Evolutionary conservation across 2,329 filamentous ascomycete genomes (phyloP), one percentile per base, ranked within the genome.

Genomic region (Fusarium oligoseptatum): DNA sequence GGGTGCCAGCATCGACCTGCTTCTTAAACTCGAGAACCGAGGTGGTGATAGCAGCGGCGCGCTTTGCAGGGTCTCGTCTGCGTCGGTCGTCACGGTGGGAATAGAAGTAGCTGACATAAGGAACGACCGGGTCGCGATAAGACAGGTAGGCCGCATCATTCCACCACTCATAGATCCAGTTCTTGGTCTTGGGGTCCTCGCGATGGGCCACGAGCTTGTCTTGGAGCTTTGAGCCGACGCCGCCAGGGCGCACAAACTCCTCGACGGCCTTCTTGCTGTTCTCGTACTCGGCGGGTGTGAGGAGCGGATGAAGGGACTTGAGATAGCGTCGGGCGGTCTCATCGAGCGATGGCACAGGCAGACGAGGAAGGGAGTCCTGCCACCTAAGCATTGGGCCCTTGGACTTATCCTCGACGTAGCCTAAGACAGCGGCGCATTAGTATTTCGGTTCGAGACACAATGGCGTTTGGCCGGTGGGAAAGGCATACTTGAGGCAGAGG

Each of bases 81-180:
- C 92, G 90, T 77, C 94, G 92, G 85, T 99, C 97, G 84, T 99
- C 97, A 77, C 95, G 92, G 87, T 98, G 96, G 65, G 95, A 98
- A 88, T 99, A 99, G 87, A 99, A 99, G 90, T 99, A 99, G 84
- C 95, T 98, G 80, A 99, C 97, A 82, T 98, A 99, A 71, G 97
- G 97, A 20, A 98, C 94, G 56, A 99, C 94, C 12, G 97, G 97
- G 83, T 98, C 97, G 76, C 96, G 93, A 87, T 98, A 98, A 75
- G 86, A 89, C 75, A 99, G 91, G 85, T 99, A 99, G 68, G 97
- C 97, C 6, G 92, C 91, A 63, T 98, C 91, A 83, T 99, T 98
- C 97, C 97, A 99, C 97, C 97, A 99, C 78, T 99, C 96, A 78
- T 93, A 92, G 67, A 99, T 88, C 97, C 97, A 99, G 86, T 98